Evolutionary conservation across 257 asterid genomes (phyloP), one percentile per base, ranked within the genome.

Genomic region (Plectranthus barbatus): DNA sequence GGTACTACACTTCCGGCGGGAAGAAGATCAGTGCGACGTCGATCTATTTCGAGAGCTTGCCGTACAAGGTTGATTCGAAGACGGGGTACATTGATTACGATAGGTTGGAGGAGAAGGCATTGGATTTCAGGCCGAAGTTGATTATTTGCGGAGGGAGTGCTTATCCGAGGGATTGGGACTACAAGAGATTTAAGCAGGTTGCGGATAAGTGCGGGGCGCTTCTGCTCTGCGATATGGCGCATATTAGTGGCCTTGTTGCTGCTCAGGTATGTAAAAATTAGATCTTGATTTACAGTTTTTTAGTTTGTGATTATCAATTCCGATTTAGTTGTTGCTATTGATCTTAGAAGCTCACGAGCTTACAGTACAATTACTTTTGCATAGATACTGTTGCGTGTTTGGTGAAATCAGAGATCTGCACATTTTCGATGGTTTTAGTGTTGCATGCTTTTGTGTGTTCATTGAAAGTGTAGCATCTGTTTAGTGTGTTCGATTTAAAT

Each of bases 91-190:
- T 91, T 7, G 98, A 91, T 68, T 88, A 91, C 72, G 96, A 83
- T 52, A 80, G 41, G 72, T 72, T 91, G 79, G 81, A 80, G 74
- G 87, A 81, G 83, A 85, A 85, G 75, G 90, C 94, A 9, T 1
- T 85, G 80, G 94, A 85, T 71, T 91, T 91, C 77, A 83, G 98
- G 82, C 98, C 98, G 0, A 91, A 83, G 63, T 33, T 91, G 84
- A 91, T 91, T 49, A 88, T 91, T 15, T 91, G 95, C 26, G 95
- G 96, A 20, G 96, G 96, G 10, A 91, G 98, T 80, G 88, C 98
- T 59, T 91, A 88, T 45, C 89, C 89, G 0, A 80, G 89, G 74
- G 89, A 83, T 60, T 83, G 89, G 89, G 86, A 83, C 77, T 83
- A 83, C 79, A 81, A 81, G 79, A 76, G 86, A 70, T 83, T 83